Evolutionary conservation across 2,329 filamentous ascomycete genomes (phyloP).

Genomic region (Monosporascus sp.): DNA sequence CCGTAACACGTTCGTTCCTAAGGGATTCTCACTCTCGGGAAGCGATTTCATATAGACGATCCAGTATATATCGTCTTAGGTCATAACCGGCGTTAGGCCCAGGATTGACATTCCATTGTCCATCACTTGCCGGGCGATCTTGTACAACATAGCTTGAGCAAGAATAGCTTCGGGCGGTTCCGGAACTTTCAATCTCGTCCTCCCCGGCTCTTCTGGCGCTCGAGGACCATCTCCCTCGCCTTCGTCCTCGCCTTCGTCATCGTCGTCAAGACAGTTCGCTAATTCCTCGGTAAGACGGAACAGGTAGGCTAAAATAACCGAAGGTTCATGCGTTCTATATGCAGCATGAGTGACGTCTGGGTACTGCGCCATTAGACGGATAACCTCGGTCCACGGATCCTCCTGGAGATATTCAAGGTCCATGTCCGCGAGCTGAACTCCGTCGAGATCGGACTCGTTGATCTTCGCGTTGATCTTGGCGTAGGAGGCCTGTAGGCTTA

Average conservation of each 20-base stretch:
- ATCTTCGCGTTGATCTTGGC: slow-evolving; percentile 65
- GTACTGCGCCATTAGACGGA: slow-evolving; percentile 56
- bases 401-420: slow-evolving; percentile 23
- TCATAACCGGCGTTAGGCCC: slow-evolving; percentile 6
- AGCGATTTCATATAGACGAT: too few relatives aligned
- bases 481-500: slow-evolving; percentile 80
- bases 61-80: too few relatives aligned
- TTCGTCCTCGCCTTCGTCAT: slow-evolving; percentile 9
- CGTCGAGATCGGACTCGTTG: slow-evolving; percentile 48
- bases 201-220: neutral
- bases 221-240: neutral
- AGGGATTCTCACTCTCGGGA: too few relatives aligned
- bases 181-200: neutral
- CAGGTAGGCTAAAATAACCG: slow-evolving; percentile 59
- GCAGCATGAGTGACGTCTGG: slow-evolving; percentile 61
- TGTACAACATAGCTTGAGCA: slow-evolving; percentile 12
- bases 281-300: slow-evolving; percentile 10
- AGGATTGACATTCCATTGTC: slow-evolving; percentile 13
- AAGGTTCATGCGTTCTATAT: slow-evolving; percentile 59
- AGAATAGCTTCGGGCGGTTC: slow-evolving; percentile 11
- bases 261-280: slow-evolving; percentile 8
- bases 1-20: too few relatives aligned
- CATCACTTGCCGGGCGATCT: slow-evolving; percentile 11
- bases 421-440: slow-evolving; percentile 56
- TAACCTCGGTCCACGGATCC: slow-evolving; percentile 40